Evolutionary conservation across 441 rosid genomes (phyloP), one percentile per base, ranked within the genome.

Genomic region (Pelargonium myrrhifolium): DNA sequence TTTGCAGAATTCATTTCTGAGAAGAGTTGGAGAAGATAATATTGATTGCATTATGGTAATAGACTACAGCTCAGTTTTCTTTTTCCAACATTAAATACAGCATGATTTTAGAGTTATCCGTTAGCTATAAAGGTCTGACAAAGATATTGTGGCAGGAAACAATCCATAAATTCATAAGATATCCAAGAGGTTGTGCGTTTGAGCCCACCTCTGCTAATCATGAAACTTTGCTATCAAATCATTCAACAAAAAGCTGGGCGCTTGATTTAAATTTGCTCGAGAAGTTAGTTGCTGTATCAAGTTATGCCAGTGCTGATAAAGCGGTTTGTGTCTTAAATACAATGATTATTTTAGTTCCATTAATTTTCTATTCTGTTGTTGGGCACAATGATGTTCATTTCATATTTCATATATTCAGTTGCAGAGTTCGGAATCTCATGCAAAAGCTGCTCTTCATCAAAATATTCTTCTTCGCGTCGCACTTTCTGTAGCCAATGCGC

Each of bases 151-250:
- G 72, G 74, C 91, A 94, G 99, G 97, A 82, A 55, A 78, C 89
- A 14, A 74, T 91, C 68, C 78, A 83, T 76, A 79, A 87, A 45
- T 87, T 94, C 69, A 86, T 92, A 96, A 87, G 87, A 71, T 89
- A 88, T 77, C 99, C 99, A 53, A 79, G 96, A 75, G 77, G 80
- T 28, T 69, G 74, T 69, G 69, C 67, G 5, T 58, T 67, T 45
- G 71, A 77, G 47, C 75, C 83, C 47, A 60, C 76, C 71, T 74
- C 80, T 70, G 68, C 75, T 49, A 67, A 66, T 71, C 65, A 66
- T 14, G 61, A 70, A 35, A 71, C 75, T 63, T 68, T 65, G 76
- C 79, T 68, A 69, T 72, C 68, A 43, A 72, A 79, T 75, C 76
- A 75, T 69, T 80, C 81, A 68, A 74, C 79, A 62, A 76, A 70